Evolutionary conservation across 805 yeast genomes (phyloP).

Genomic region (Saccharomycodes ludwigii): DNA sequence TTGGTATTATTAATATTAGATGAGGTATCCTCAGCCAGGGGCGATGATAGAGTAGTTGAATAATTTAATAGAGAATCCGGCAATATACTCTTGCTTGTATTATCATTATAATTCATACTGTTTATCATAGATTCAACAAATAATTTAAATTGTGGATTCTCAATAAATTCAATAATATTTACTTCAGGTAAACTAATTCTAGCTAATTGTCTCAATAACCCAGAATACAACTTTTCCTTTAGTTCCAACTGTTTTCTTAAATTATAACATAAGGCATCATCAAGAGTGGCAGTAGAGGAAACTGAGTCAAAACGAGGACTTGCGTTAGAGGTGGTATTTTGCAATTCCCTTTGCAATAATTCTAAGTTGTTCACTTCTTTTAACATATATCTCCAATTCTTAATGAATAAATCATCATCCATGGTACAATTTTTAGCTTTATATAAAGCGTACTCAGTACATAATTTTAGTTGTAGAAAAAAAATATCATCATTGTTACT

Average conservation of each 20-base stretch:
- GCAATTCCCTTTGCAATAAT: not conserved
- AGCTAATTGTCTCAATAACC: not conserved
- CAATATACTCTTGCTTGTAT: too few species aligned
- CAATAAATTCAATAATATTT: too few species aligned
- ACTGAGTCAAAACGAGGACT: too few species aligned
- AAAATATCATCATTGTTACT: not conserved
- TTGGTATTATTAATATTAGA: too few species aligned
- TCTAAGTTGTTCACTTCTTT: not conserved
- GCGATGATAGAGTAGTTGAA: too few species aligned
- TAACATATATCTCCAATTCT: conserved; percentile 1
- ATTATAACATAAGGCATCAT: not conserved
- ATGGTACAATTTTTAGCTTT: not conserved
- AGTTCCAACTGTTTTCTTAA: not conserved
- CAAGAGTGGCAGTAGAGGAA: not conserved
- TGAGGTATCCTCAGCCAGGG: too few species aligned
- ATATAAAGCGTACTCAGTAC: conserved; percentile 1
- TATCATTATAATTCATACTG: too few species aligned
- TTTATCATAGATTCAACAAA: too few species aligned
- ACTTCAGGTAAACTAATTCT: conserved; percentile 1
- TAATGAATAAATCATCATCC: not conserved
- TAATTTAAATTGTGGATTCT: too few species aligned
- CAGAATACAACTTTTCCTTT: not conserved
- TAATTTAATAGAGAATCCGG: too few species aligned
- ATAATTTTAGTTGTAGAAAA: not conserved
- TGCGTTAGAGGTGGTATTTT: too few species aligned